Percentiles rank a stretch among this genome's conserved stretches.
Conservation (phyloP, 208 protist genomes). For the Angomonas deanei region DNA sequence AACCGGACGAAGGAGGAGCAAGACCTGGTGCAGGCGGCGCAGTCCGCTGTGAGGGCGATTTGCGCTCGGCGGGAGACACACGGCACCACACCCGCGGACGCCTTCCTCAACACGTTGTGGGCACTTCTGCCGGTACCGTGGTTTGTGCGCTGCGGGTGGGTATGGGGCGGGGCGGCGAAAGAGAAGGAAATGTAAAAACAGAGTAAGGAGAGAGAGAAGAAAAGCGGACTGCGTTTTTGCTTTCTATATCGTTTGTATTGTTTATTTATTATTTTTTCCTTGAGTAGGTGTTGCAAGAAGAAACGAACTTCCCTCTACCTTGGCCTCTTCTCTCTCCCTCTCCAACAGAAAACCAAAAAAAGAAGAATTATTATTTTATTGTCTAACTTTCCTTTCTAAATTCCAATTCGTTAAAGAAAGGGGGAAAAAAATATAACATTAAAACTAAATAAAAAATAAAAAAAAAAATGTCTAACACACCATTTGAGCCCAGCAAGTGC, state of each 20-base stretch:
- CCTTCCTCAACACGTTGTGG: not conserved
- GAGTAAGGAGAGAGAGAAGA: conserved; percentile 2
- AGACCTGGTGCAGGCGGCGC: too few species aligned
- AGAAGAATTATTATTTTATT: conserved; percentile 1
- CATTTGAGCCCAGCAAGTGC: conserved; percentile 31
- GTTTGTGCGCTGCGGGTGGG: not conserved
- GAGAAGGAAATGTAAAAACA: too few species aligned
- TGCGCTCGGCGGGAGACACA: not conserved
- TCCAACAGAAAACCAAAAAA: not conserved
- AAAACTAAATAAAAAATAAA: conserved; percentile 1
- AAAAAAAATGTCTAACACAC: conserved; percentile 2
- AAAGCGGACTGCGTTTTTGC: not conserved
- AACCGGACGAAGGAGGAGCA: too few species aligned
- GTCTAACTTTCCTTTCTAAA: too few species aligned
- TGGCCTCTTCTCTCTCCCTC: not conserved
- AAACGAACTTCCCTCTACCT: not conserved
- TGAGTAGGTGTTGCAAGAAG: not conserved
- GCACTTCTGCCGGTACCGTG: not conserved
- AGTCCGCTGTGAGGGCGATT: not conserved
- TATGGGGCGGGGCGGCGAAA: not conserved
- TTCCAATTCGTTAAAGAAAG: too few species aligned
- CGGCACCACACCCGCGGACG: not conserved
- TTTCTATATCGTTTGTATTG: not conserved
- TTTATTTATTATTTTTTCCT: not conserved
- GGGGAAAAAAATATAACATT: too few species aligned